Evolutionary conservation across 306 rosid genomes (phyloP), one percentile per base, ranked within the genome.

Genomic region (Hippophae rhamnoides): DNA sequence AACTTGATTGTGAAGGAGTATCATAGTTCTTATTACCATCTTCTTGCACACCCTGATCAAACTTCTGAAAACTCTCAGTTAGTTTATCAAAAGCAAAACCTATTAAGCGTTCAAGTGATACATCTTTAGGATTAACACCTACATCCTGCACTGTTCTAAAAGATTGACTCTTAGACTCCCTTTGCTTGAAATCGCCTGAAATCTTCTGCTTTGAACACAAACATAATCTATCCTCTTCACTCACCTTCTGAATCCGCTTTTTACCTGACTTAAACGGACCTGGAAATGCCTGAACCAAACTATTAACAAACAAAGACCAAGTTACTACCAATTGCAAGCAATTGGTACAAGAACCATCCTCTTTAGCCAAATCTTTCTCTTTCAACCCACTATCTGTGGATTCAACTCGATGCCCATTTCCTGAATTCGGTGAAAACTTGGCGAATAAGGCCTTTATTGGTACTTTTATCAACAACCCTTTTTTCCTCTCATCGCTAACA

Each of bases 1-100:
- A 31, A 31, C 38, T 2, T 31, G 38, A 31, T 31, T 31, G 38
- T 53, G 59, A 43, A 49, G 80, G 57, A 60, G 72, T 48, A 54
- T 72, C 84, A 72, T 50, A 53, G 61, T 43, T 58, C 18, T 70
- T 70, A 12, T 31, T 9, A 45, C 66, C 75, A 13, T 64, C 75
- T 66, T 64, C 84, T 43, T 61, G 76, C 72, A 71, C 57, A 44
- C 73, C 80, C 55, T 60, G 77, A 70, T 83, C 86, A 60, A 77
- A 70, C 77, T 73, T 82, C 72, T 72, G 90, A 80, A 89, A 69
- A 63, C 71, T 82, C 57, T 78, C 89, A 67, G 66, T 64, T 41
- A 89, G 60, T 44, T 85, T 89, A 75, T 93, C 90, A 61, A 86
- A 82, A 26, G 86, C 68, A 75, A 82, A 86, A 68, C 94, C 94